Conservation (phyloP, 305 asterid species). For the Fraxinus velutina region DNA sequence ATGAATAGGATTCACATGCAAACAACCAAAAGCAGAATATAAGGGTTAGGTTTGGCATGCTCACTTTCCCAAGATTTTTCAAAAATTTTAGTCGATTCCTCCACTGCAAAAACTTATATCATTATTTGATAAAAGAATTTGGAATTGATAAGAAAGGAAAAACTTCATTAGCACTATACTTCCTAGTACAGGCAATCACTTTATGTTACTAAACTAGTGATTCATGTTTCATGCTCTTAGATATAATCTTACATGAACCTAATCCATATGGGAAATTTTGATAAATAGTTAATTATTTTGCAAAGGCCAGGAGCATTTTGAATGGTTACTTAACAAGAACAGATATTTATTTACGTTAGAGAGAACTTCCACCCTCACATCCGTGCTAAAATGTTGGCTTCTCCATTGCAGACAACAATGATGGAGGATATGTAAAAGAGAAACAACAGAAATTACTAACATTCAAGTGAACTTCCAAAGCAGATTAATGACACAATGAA, state of each 20-base stretch:
- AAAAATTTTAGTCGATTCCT: background rate
- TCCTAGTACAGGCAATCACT: background rate
- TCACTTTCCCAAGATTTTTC: background rate
- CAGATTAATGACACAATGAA: background rate
- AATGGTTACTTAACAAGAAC: background rate
- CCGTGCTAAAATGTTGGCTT: background rate
- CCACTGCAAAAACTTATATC: background rate
- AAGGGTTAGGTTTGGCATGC: background rate
- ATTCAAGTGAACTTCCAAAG: constrained; percentile 4
- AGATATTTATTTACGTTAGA: background rate
- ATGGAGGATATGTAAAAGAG: background rate
- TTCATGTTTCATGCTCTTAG: background rate
- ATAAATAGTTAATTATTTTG: background rate
- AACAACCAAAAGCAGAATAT: background rate
- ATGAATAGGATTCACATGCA: background rate
- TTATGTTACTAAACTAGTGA: background rate
- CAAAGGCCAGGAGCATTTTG: background rate
- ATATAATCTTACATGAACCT: background rate
- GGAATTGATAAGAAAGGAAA: background rate
- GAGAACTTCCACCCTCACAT: background rate
- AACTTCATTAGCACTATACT: background rate
- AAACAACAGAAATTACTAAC: background rate
- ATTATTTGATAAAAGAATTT: background rate
- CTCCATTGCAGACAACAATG: background rate
- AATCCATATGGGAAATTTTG: background rate